Evolutionary conservation across 208 protist genomes (phyloP), one percentile per base, ranked within the genome.

Genomic region (Leishmania martiniquensis): DNA sequence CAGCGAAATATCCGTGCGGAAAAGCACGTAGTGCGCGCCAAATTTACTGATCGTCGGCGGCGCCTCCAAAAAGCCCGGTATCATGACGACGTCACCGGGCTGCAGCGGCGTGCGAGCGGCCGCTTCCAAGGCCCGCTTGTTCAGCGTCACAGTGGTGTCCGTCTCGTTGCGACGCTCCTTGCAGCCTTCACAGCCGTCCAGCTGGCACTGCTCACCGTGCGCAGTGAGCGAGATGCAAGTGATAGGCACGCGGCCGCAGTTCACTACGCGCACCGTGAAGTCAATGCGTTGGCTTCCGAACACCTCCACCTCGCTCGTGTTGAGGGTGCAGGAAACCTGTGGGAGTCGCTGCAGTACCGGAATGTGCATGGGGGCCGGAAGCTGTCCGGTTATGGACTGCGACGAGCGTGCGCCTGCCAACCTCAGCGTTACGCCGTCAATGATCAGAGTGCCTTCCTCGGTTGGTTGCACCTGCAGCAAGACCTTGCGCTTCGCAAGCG

Each of bases 171-270:
- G 81, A 10, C 92, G 80, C 85, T 97, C 88, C 75, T 89, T 88
- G 80, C 94, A 97, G 25, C 94, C 94, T 60, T 85, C 82, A 80
- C 94, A 97, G 69, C 83, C 86, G 76, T 96, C 94, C 51, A 97
- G 78, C 72, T 90, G 92, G 76, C 94, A 97, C 42, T 84, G 83
- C 72, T 95, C 91, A 60, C 89, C 90, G 82, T 97, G 94, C 17
- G 86, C 94, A 22, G 92, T 93, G 67, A 97, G 78, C 0, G 88
- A 85, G 59, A 97, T 88, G 71, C 73, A 77, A 17, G 78, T 77
- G 72, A 96, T 89, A 15, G 91, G 78, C 13, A 97, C 89, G 9
- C 73, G 49, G 39, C 94, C 91, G 62, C 86, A 86, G 80, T 97
- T 97, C 20, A 90, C 86, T 17, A 96, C 81, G 32, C 90, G 85